These are phyloP conservation scores for Elongisporangium prolatum DNA, from an alignment of 352 stramenopile species.

Conservation along the genomic window DNA sequence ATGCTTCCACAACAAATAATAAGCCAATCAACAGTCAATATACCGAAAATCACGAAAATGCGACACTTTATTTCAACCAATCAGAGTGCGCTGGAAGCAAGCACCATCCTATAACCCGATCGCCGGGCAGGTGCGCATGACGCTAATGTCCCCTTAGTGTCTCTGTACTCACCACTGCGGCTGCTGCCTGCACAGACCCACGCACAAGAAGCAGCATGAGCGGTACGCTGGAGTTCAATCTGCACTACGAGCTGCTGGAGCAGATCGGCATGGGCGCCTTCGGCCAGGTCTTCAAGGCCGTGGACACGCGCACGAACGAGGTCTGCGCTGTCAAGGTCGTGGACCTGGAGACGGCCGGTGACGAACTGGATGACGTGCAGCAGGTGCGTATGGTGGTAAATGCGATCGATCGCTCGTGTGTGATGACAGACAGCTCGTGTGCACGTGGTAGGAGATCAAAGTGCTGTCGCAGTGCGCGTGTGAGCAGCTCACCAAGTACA, in stretches of 20 bases:
- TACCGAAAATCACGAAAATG: constrained; percentile 1
- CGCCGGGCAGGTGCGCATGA: not conserved
- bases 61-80: constrained; percentile 3
- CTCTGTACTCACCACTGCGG: not conserved
- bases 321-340: constrained; percentile 84
- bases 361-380: constrained; percentile 86
- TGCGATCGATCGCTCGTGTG: not conserved
- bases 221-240: constrained; percentile 35
- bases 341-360: constrained; percentile 74
- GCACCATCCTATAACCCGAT: not conserved
- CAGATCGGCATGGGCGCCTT: constrained; percentile 81
- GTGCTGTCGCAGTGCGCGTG: constrained; percentile 88
- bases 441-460: constrained; percentile 73
- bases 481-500: constrained; percentile 88
- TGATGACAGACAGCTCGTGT: not conserved
- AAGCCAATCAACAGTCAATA: not conserved
- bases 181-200: not conserved
- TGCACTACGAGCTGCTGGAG: constrained; percentile 75
- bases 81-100: not conserved
- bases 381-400: constrained; percentile 29
- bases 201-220: constrained; percentile 22
- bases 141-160: not conserved
- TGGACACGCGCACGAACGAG: constrained; percentile 65
- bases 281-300: constrained; percentile 73
- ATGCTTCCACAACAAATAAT: not conserved